These are phyloP conservation scores for Ophiocordyceps camponoti-floridani DNA, from an alignment of 2,329 filamentous ascomycete genomes.

Conservation along the genomic window DNA sequence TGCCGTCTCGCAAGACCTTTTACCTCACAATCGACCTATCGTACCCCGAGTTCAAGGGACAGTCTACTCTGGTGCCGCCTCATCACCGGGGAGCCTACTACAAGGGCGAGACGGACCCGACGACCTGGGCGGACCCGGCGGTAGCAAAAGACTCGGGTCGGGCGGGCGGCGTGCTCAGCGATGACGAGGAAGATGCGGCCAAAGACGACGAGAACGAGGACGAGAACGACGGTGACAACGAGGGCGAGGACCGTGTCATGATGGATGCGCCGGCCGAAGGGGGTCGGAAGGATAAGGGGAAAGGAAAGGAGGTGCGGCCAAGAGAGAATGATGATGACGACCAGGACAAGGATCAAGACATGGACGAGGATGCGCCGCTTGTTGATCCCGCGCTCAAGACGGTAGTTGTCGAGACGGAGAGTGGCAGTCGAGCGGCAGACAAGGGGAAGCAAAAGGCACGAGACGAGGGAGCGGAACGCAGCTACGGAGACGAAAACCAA, in stretches of 20 bases:
- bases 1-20: slow-evolving; percentile 25
- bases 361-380: slow-evolving; percentile 11
- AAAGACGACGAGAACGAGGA: slow-evolving; percentile 9
- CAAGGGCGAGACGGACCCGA: slow-evolving; percentile 20
- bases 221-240: slow-evolving; percentile 3
- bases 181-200: slow-evolving; percentile 10
- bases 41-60: slow-evolving; percentile 35
- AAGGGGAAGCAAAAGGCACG: slow-evolving; percentile 8
- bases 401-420: neutral
- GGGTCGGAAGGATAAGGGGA: slow-evolving; percentile 11
- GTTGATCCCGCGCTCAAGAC: slow-evolving; percentile 16
- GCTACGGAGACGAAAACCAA: neutral
- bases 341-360: slow-evolving; percentile 1
- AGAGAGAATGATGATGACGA: slow-evolving; percentile 9
- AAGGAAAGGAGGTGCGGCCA: neutral
- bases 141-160: slow-evolving; percentile 1
- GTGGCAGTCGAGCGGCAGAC: slow-evolving; percentile 4
- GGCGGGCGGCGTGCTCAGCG: neutral
- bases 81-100: slow-evolving; percentile 27
- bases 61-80: slow-evolving; percentile 19
- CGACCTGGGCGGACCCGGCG: slow-evolving; percentile 5
- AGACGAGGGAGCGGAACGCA: slow-evolving; percentile 2
- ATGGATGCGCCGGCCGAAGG: slow-evolving; percentile 13
- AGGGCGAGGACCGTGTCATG: neutral
- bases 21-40: slow-evolving; percentile 47